A percentile compares a stretch with the other conserved stretches of the same genome.
These are phyloP conservation scores for Ajuga chamaepitys DNA, from an alignment of 257 asterid species.

Conservation along the genomic window DNA sequence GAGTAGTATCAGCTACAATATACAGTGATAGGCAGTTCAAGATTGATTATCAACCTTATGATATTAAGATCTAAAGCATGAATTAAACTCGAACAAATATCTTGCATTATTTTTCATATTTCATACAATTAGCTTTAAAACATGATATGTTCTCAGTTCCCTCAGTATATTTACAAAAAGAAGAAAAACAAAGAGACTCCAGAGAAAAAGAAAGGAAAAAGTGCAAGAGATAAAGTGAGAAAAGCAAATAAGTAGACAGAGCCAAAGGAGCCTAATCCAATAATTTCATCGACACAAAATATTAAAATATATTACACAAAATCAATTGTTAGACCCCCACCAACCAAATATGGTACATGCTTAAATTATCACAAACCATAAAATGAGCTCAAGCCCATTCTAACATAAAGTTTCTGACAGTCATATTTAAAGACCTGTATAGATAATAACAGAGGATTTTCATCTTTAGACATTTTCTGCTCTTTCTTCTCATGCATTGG, in stretches of 20 bases:
- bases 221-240: constrained; percentile 1
- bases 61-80: not conserved
- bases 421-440: too few species aligned
- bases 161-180: not conserved
- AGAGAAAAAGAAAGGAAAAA: constrained; percentile 4
- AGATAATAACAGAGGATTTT: not conserved
- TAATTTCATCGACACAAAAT: not conserved
- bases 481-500: not conserved
- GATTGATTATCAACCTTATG: not conserved
- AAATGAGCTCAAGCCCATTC: not conserved
- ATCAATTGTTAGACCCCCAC: not conserved
- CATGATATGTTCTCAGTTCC: not conserved
- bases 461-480: not conserved
- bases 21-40: not conserved
- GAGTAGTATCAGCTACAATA: not conserved
- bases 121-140: not conserved
- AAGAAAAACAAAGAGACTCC: not conserved
- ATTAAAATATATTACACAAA: not conserved
- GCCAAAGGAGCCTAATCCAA: not conserved
- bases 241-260: not conserved
- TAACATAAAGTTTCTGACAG: too few species aligned
- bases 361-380: not conserved
- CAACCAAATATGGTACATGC: not conserved
- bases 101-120: not conserved
- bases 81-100: not conserved